A percentile compares a stretch with the other conserved stretches of the same genome.
phyloP scores from a whole-genome alignment of 352 stramenopile species.

The Halophytophthora polymorphica region DNA sequence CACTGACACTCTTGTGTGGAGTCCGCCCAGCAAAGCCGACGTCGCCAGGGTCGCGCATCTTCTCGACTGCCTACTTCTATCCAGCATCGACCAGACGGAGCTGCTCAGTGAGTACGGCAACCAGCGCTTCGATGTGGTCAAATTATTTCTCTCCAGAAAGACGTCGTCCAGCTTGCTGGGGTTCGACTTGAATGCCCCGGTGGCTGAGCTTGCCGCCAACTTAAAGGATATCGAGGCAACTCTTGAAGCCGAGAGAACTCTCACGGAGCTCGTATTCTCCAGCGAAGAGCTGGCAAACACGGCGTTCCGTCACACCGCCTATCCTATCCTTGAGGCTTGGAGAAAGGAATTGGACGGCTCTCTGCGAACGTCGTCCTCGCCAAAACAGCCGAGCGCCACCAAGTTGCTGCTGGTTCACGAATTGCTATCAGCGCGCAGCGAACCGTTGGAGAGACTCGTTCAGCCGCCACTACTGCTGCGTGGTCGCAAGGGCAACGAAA shows the following conservation, averaged over 20 bases:
- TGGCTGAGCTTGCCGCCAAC: conserved; percentile 32
- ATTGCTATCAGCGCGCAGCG: conserved; percentile 27
- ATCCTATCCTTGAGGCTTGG: conserved; percentile 55
- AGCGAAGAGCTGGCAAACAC: conserved; percentile 62
- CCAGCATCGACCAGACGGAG: conserved; percentile 44
- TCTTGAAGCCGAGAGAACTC: conserved; percentile 54
- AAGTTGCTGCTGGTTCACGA: conserved; percentile 65
- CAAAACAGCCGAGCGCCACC: conserved; percentile 36
- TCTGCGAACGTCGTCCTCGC: not conserved
- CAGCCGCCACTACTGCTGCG: conserved; percentile 62
- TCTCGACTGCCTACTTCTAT: conserved; percentile 58
- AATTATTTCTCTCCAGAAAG: conserved; percentile 47
- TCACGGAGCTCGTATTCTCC: conserved; percentile 48
- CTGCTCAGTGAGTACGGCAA: conserved; percentile 65
- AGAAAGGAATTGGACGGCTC: conserved; percentile 39
- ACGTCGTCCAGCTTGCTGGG: conserved; percentile 24
- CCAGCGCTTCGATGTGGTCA: conserved; percentile 61
- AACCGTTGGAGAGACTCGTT: conserved; percentile 35
- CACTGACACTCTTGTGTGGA: conserved; percentile 27
- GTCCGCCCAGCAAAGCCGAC: conserved; percentile 49
- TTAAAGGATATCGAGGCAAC: conserved; percentile 52
- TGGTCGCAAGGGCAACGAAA: conserved; percentile 50
- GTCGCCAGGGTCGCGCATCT: conserved; percentile 52
- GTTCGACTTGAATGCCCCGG: conserved; percentile 30
- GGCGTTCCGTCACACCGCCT: conserved; percentile 49